Base-by-base conservation (phyloP, 768 basidiomycete species). In the Boletus fagicola region DNA sequence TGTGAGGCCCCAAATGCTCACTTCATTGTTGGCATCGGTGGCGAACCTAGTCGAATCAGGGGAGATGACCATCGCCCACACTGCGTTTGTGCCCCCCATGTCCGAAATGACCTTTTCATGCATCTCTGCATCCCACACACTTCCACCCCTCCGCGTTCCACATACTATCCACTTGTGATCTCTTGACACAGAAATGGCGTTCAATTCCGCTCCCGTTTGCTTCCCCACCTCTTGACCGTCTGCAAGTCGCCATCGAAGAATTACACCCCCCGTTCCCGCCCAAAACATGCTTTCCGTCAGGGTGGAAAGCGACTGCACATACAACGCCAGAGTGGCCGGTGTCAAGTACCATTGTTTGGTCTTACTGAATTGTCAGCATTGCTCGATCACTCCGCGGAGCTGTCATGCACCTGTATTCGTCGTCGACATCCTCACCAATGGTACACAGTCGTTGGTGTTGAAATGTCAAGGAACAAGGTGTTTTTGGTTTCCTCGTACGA, bases 311-410 rank as follows among this genome's bases (percentile, higher is more conserved):
- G 10, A 30, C 28, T 6, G 45, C 18, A 1, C 0, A 46, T 2
- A 30, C 24, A 0, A 0, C 0, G 4, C 2, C 16, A 45, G 24
- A 26, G 44, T 0, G 0, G 16, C 24, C 44, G 2, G 8, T 30
- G 18, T 30, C 28, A n/a, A 46, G 28, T n/a, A n/a, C 18, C 1
- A 4, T 46, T 1, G 18, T n/a, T n/a, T 46, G 18, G 18, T 30
- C 45, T 46, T 46, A 10, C 1, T 46, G 11, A n/a, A 46, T 5
- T 0, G 45, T 46, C 28, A 46, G 45, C 11, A n/a, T n/a, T 2
- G 11, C 18, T 12, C 11, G 0, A 46, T 11, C 45, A n/a, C 18
- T 12, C 28, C 3, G 5, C 3, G 16, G 5, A 18, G 7, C 44
- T n/a, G n/a, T n/a, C 4, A 45, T 26, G 5, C 44, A 45, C 44